These are phyloP conservation scores for Ehretia macrophylla DNA, from an alignment of 257 asterid genomes.

Conservation along the genomic window DNA sequence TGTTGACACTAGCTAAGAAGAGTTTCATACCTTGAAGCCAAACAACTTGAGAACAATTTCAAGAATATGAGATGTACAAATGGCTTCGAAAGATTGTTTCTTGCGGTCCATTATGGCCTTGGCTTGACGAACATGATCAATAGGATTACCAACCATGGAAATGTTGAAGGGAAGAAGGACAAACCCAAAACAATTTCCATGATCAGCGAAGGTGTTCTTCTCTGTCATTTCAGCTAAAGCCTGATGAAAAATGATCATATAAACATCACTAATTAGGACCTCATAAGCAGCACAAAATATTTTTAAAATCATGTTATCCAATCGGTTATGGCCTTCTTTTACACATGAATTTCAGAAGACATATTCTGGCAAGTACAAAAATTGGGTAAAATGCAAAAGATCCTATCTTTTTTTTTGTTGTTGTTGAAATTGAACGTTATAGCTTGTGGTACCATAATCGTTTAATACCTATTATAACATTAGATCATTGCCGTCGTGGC, in stretches of 20 bases:
- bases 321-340: too few relatives aligned
- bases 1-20: background rate
- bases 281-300: too few relatives aligned
- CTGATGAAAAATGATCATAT: slow-evolving; percentile 2
- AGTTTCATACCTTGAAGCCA: slow-evolving; percentile 28
- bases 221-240: slow-evolving; percentile 32
- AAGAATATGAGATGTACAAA: slow-evolving; percentile 25
- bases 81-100: slow-evolving; percentile 27
- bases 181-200: slow-evolving; percentile 37
- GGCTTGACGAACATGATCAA: slow-evolving; percentile 35
- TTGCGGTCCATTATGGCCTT: slow-evolving; percentile 29
- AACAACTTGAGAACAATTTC: slow-evolving; percentile 24
- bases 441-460: too few relatives aligned
- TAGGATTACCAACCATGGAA: slow-evolving; percentile 24
- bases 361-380: too few relatives aligned
- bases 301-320: too few relatives aligned
- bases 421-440: too few relatives aligned
- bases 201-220: slow-evolving; percentile 20
- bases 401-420: too few relatives aligned
- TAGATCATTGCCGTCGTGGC: too few relatives aligned
- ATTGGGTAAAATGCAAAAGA: too few relatives aligned
- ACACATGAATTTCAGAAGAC: too few relatives aligned
- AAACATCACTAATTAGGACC: background rate
- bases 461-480: too few relatives aligned
- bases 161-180: slow-evolving; percentile 31